Base-by-base conservation (phyloP, 2,329 filamentous ascomycete species). In the Penicillium sp. region DNA sequence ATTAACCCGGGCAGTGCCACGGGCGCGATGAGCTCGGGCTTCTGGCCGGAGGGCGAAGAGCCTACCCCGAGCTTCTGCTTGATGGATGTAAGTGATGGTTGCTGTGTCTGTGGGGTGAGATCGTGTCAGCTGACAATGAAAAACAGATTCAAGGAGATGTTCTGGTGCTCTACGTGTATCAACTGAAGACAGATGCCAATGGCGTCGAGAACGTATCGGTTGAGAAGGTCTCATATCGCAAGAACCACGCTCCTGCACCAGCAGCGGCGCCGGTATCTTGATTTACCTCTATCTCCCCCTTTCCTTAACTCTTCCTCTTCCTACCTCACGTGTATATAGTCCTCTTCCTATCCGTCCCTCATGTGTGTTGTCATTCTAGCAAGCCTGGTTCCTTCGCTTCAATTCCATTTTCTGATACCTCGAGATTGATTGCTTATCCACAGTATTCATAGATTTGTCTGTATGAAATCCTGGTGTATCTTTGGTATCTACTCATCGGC, bases 111-210 rank as follows among this genome's bases (percentile, higher is more conserved):
- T 26, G 15, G 1, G n/a, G 0, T 42, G 22, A 26, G 5, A 4
- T 10, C 10, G 33, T 45, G 35, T 17, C 15, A 33, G 15, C 28
- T 51, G 67, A 61, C 67, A 53, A 54, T 10, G 12, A 8, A 62
- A 47, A 45, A 69, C 64, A 96, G 92, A 92, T 96, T 38, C 94
- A 98, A 86, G 94, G 94, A 35, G 96, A 97, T 76, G 96, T 96
- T 17, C 85, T 98, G 68, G 96, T 96, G 62, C 84, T 98, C 54
- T 98, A 98, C 77, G 94, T 98, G 57, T 98, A 98, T 76, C 91
- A 93, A 76, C 79, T 93, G 73, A 87, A 89, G 76, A 92, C 90
- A 74, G 90, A 92, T 70, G 88, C 86, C 60, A 89, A 91, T 68
- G 91, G 91, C 17, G 86, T 86, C 38, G 91, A 93, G 78, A 92